A percentile compares a stretch with the other conserved stretches of the same genome.
Evolutionary conservation across 2,329 filamentous ascomycete species (phyloP).

Genomic region (Cordyceps militaris): DNA sequence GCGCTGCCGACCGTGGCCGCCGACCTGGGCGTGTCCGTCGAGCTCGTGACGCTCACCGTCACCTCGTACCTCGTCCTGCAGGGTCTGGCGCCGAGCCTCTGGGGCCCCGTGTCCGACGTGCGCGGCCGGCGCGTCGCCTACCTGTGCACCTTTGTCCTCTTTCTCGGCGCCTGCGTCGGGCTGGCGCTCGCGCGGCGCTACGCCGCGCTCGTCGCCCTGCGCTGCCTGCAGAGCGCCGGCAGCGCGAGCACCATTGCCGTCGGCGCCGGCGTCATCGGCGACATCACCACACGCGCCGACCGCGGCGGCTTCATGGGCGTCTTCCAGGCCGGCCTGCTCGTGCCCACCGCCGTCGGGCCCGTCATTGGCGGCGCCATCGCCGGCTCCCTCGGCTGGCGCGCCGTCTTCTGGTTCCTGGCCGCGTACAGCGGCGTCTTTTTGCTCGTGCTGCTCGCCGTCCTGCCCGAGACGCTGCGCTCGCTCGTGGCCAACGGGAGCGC

Average conservation of each 20-base stretch:
- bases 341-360: conserved; percentile 36
- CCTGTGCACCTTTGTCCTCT: conserved; percentile 39
- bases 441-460: conserved; percentile 31
- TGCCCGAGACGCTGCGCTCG: conserved; percentile 39
- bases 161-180: conserved; percentile 39
- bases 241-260: conserved; percentile 51
- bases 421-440: conserved; percentile 34
- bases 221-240: conserved; percentile 46
- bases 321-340: conserved; percentile 29
- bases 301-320: conserved; percentile 48
- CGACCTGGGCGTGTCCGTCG: conserved; percentile 33
- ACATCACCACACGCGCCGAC: conserved; percentile 50
- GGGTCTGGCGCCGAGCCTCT: conserved; percentile 44
- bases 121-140: conserved; percentile 43
- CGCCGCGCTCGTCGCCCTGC: conserved; percentile 39
- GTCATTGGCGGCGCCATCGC: conserved; percentile 46
- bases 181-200: conserved; percentile 39
- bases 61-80: conserved; percentile 47
- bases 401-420: conserved; percentile 48
- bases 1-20: conserved; percentile 37
- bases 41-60: conserved; percentile 36
- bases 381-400: conserved; percentile 44
- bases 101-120: conserved; percentile 42
- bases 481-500: conserved; percentile 37
- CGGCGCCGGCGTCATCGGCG: conserved; percentile 45